phyloP scores from a whole-genome alignment of 495 filamentous ascomycete genomes.

The Pseudotulostoma volvatum region DNA sequence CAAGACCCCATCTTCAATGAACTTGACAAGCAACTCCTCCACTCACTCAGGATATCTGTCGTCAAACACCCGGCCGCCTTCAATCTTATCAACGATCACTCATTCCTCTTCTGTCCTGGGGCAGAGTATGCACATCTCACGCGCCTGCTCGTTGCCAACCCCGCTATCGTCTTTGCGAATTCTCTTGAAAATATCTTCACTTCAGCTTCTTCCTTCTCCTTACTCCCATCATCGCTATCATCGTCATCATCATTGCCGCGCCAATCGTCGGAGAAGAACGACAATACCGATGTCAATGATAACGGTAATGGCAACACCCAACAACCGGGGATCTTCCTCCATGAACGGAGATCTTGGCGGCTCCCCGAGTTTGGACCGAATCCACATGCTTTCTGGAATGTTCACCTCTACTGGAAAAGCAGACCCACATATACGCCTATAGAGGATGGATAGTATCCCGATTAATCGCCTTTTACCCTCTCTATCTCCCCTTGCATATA shows the following conservation, averaged over 20 bases:
- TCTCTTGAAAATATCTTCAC: slow-evolving; percentile 17
- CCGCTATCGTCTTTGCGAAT: slow-evolving; percentile 19
- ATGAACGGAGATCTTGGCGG: slow-evolving; percentile 9
- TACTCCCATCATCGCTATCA: no score
- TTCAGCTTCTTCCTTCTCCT: no score
- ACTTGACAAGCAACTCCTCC: slow-evolving; percentile 42
- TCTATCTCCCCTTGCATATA: no score
- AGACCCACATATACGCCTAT: no score
- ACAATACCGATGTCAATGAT: no score
- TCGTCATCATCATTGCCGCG: no score
- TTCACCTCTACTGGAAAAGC: slow-evolving; percentile 26
- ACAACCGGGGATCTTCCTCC: slow-evolving; percentile 13
- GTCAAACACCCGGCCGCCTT: slow-evolving; percentile 43
- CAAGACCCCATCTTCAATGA: slow-evolving; percentile 60
- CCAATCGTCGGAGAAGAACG: no score
- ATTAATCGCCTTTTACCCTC: no score
- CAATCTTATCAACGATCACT: slow-evolving; percentile 27
- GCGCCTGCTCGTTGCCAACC: slow-evolving; percentile 14
- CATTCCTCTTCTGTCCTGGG: slow-evolving; percentile 48
- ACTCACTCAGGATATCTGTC: slow-evolving; percentile 32
- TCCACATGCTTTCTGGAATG: slow-evolving; percentile 30
- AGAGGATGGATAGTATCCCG: no score
- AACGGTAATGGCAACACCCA: slow-evolving; percentile 6
- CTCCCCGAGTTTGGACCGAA: slow-evolving; percentile 20
- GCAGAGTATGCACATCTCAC: slow-evolving; percentile 25